A percentile compares a stretch with the other conserved stretches of the same genome.
Evolutionary conservation across 805 yeast species (phyloP).

Genomic region (Saccharomyces kudriavzevii): DNA sequence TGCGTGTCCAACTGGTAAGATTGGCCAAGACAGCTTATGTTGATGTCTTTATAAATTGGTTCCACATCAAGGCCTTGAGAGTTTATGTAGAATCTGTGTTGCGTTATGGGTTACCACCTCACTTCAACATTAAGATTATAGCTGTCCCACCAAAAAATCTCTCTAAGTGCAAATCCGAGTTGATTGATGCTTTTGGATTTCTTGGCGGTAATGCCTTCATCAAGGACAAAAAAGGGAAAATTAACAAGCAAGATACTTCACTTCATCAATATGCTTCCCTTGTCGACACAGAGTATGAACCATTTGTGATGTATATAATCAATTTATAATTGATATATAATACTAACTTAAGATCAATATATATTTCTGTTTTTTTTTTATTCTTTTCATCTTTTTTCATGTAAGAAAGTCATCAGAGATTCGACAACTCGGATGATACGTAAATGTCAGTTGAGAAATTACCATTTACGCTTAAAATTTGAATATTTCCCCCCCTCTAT

Average conservation of each 20-base stretch:
- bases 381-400: neutral
- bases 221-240: constrained; percentile 56
- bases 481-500: too few relatives aligned
- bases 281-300: constrained; percentile 93
- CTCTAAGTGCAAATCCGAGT: constrained; percentile 56
- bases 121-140: constrained; percentile 51
- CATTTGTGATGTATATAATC: constrained; percentile 50
- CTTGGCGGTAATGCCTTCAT: constrained; percentile 85
- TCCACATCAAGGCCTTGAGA: constrained; percentile 81
- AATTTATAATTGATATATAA: constrained; percentile 21
- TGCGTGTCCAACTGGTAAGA: constrained; percentile 71
- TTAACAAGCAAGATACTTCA: constrained; percentile 49
- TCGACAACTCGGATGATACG: neutral
- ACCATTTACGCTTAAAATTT: too few relatives aligned
- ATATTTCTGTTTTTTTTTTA: neutral
- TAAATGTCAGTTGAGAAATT: neutral
- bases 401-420: neutral
- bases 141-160: constrained; percentile 40
- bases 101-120: constrained; percentile 95
- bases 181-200: constrained; percentile 73
- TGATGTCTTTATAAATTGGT: constrained; percentile 79
- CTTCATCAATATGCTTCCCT: constrained; percentile 83
- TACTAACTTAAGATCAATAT: constrained; percentile 23
- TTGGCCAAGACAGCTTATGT: constrained; percentile 83
- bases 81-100: constrained; percentile 87